Evolutionary conservation across 139 green algal genomes (phyloP).

Genomic region (Dunaliella primolecta): DNA sequence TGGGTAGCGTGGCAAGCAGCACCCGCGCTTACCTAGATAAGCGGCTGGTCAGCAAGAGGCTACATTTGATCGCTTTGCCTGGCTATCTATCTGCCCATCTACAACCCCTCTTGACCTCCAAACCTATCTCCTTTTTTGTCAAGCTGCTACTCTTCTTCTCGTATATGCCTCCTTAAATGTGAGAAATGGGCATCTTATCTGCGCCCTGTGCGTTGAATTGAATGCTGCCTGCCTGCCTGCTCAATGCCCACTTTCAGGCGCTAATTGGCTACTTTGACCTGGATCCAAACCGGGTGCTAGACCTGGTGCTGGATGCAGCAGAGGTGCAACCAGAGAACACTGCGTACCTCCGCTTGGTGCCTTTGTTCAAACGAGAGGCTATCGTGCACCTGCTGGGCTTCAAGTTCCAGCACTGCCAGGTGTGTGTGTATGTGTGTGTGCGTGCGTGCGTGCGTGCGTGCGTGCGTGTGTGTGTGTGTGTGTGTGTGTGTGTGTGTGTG

Average conservation of each 20-base stretch:
- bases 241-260: slow-evolving; percentile 42
- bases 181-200: no score
- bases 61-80: no score
- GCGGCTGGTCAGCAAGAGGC: no score
- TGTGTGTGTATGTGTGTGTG: slow-evolving; percentile 13
- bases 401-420: slow-evolving; percentile 63
- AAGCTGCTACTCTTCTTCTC: no score
- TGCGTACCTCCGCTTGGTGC: slow-evolving; percentile 16
- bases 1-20: no score
- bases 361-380: slow-evolving; percentile 37
- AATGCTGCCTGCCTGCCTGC: no score
- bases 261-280: slow-evolving; percentile 89
- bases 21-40: no score
- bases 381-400: slow-evolving; percentile 60
- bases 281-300: slow-evolving; percentile 84
- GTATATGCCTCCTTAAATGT: no score
- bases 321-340: slow-evolving; percentile 37
- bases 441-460: background rate
- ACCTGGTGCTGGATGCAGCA: slow-evolving; percentile 72
- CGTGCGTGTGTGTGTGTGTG: background rate
- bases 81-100: no score
- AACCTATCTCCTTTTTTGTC: no score
- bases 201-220: no score
- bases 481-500: background rate
- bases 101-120: no score